These are phyloP conservation scores for Aspergillus versicolor DNA, from an alignment of 2,329 filamentous ascomycete species.

Conservation along the genomic window DNA sequence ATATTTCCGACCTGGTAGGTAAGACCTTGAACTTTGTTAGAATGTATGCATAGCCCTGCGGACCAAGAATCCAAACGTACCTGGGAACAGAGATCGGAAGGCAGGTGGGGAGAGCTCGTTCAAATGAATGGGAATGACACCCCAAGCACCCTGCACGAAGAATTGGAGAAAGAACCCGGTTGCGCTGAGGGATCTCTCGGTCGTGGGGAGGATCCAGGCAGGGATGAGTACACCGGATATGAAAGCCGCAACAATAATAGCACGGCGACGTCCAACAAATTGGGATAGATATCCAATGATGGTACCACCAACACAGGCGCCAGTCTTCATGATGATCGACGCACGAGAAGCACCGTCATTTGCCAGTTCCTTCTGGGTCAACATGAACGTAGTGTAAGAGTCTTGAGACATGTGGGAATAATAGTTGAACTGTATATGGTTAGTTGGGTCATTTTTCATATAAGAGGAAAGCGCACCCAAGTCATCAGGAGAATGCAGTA, in stretches of 20 bases:
- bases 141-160: constrained; percentile 70
- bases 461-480: constrained; percentile 41
- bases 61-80: constrained; percentile 28
- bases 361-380: constrained; percentile 66
- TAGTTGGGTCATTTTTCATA: not conserved
- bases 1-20: constrained; percentile 74
- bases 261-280: constrained; percentile 66
- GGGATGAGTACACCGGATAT: constrained; percentile 69
- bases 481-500: constrained; percentile 80
- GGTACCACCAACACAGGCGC: constrained; percentile 63
- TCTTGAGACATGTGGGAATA: constrained; percentile 81
- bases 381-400: constrained; percentile 79
- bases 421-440: constrained; percentile 54
- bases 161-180: constrained; percentile 55
- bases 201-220: constrained; percentile 62
- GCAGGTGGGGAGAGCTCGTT: constrained; percentile 73
- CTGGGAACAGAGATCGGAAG: constrained; percentile 67
- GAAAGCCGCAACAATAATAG: constrained; percentile 59
- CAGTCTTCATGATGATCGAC: constrained; percentile 77
- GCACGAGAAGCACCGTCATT: constrained; percentile 67
- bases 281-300: constrained; percentile 68
- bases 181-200: constrained; percentile 28
- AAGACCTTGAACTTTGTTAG: constrained; percentile 39
- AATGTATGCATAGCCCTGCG: no score
- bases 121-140: constrained; percentile 68